Percentiles rank a stretch among this genome's conserved stretches.
phyloP scores from a whole-genome alignment of 352 stramenopile genomes.

The Globisporangium radiosum region DNA sequence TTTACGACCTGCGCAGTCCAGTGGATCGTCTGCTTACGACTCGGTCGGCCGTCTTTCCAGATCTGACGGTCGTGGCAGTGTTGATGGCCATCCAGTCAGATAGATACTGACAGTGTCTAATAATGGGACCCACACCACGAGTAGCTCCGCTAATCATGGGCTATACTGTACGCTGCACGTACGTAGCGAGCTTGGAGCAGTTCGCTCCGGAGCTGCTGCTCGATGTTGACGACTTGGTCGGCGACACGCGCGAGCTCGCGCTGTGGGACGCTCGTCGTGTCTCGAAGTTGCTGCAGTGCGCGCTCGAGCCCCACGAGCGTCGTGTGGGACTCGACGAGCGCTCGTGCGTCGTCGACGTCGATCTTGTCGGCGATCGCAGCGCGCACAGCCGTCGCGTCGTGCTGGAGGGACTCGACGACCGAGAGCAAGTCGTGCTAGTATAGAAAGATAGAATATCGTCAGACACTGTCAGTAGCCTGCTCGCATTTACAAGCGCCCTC shows the following conservation, averaged over 20 bases:
- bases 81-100: no score
- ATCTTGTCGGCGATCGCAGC: conserved; percentile 26
- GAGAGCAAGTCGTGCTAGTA: conserved; percentile 33
- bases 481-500: neutral
- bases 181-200: conserved; percentile 73
- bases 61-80: conserved; percentile 25
- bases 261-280: conserved; percentile 22
- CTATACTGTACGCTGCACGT: conserved; percentile 11
- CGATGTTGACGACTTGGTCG: conserved; percentile 37
- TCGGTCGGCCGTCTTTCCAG: conserved; percentile 59
- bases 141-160: no score
- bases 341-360: conserved; percentile 22
- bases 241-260: conserved; percentile 19
- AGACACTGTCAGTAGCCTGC: neutral
- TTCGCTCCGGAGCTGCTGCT: conserved; percentile 54
- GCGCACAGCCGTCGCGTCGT: conserved; percentile 23
- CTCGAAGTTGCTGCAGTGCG: conserved; percentile 15
- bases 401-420: conserved; percentile 38
- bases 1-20: conserved; percentile 71
- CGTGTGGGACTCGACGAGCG: conserved; percentile 23
- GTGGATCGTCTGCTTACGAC: conserved; percentile 43
- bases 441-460: neutral
- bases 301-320: conserved; percentile 19
- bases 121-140: no score
- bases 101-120: neutral